These are phyloP conservation scores for Saturnispora sekii DNA, from an alignment of 805 yeast species.

Conservation along the genomic window DNA sequence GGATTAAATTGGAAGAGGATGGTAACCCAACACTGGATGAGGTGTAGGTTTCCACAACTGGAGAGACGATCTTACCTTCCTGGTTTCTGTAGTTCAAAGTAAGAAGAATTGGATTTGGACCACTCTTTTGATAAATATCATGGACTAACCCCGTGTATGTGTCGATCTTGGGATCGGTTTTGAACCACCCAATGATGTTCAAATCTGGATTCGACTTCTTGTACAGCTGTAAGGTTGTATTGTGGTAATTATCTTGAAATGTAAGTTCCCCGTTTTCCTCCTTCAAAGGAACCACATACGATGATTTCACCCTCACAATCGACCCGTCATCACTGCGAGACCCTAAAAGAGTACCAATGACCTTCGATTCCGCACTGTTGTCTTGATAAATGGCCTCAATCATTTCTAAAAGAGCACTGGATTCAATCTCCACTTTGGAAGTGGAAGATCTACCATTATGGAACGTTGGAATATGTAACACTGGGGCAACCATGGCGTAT, in stretches of 20 bases:
- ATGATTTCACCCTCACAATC: slow-evolving; percentile 61
- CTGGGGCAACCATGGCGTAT: slow-evolving; percentile 16
- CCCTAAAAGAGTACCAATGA: slow-evolving; percentile 78
- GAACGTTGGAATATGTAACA: slow-evolving; percentile 27
- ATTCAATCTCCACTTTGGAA: slow-evolving; percentile 46
- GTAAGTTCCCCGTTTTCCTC: slow-evolving; percentile 69
- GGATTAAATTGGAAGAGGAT: slow-evolving; percentile 31
- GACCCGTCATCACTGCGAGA: slow-evolving; percentile 75
- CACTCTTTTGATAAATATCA: slow-evolving; percentile 66
- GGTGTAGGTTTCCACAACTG: slow-evolving; percentile 57
- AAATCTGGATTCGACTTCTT: slow-evolving; percentile 74
- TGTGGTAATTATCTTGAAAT: slow-evolving; percentile 69
- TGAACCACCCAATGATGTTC: slow-evolving; percentile 79
- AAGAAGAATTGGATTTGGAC: slow-evolving; percentile 71
- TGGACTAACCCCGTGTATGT: slow-evolving; percentile 69
- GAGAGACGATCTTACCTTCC: slow-evolving; percentile 40
- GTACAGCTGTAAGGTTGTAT: slow-evolving; percentile 57
- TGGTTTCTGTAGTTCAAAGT: slow-evolving; percentile 54
- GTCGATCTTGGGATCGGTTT: slow-evolving; percentile 49
- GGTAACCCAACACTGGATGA: slow-evolving; percentile 61
- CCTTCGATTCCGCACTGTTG: slow-evolving; percentile 43
- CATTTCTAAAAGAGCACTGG: slow-evolving; percentile 67
- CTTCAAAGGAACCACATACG: slow-evolving; percentile 72
- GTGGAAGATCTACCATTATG: slow-evolving; percentile 29
- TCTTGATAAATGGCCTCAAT: slow-evolving; percentile 60